Evolutionary conservation across 768 basidiomycete genomes (phyloP).

Genomic region (Leccinum obscurum): DNA sequence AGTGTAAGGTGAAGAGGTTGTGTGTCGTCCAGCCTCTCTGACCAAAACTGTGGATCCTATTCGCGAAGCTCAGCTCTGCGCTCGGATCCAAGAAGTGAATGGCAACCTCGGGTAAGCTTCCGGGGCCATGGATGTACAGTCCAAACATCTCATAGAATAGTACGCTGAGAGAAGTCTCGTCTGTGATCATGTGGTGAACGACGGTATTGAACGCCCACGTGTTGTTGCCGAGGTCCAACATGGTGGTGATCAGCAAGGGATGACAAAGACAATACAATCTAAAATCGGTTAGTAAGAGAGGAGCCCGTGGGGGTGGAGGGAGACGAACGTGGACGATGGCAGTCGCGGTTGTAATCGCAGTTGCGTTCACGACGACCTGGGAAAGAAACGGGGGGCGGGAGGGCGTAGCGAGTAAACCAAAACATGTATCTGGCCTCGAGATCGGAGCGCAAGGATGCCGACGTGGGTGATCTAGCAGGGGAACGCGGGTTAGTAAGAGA

Average conservation of each 20-base stretch:
- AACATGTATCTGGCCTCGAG: too few relatives aligned
- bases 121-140: conserved; percentile 27
- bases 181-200: conserved; percentile 33
- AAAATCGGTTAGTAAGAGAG: conserved; percentile 9
- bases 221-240: conserved; percentile 24
- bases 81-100: conserved; percentile 25
- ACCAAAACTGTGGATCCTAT: conserved; percentile 29
- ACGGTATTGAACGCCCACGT: conserved; percentile 31
- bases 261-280: conserved; percentile 20
- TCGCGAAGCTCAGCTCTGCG: conserved; percentile 28
- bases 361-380: too few relatives aligned
- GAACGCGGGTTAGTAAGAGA: too few relatives aligned
- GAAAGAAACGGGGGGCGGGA: too few relatives aligned
- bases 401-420: too few relatives aligned
- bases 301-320: too few relatives aligned
- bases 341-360: too few relatives aligned
- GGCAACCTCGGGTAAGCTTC: conserved; percentile 23
- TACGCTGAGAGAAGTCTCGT: conserved; percentile 28
- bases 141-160: conserved; percentile 33
- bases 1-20: conserved; percentile 20
- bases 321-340: too few relatives aligned
- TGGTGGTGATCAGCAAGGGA: conserved; percentile 26
- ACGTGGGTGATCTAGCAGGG: too few relatives aligned
- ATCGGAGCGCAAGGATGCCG: too few relatives aligned
- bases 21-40: conserved; percentile 17